Percentiles rank a stretch among this genome's conserved stretches.
These are phyloP conservation scores for Leavenworthia alabamica DNA, from an alignment of 345 rosid species.

Conservation along the genomic window DNA sequence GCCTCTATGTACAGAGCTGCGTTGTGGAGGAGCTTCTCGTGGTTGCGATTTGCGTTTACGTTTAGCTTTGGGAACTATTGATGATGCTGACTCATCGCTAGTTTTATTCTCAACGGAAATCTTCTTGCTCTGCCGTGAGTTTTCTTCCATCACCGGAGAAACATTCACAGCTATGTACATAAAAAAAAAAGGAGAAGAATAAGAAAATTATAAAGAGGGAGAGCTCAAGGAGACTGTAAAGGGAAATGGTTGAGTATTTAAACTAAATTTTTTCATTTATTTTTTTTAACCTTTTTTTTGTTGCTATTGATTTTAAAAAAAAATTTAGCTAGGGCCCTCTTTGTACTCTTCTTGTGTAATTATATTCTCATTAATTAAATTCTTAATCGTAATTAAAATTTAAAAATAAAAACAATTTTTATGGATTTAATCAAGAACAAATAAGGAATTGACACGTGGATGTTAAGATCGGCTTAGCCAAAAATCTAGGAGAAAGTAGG, in stretches of 20 bases:
- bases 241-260: conserved; percentile 30
- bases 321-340: conserved; percentile 22
- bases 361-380: conserved; percentile 1
- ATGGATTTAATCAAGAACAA: neutral
- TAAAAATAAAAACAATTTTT: neutral
- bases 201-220: neutral
- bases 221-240: conserved; percentile 13
- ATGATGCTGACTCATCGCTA: conserved; percentile 5
- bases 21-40: conserved; percentile 80
- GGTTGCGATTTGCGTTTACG: conserved; percentile 73
- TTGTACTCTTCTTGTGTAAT: conserved; percentile 20
- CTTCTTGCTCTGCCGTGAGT: conserved; percentile 11
- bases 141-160: conserved; percentile 19
- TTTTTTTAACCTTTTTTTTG: neutral
- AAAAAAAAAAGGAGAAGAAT: neutral
- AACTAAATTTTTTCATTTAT: neutral
- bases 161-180: conserved; percentile 1
- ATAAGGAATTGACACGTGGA: conserved; percentile 18
- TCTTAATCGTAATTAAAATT: neutral
- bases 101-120: conserved; percentile 4
- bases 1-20: conserved; percentile 83
- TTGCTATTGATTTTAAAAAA: neutral
- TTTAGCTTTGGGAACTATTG: conserved; percentile 45
- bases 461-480: conserved; percentile 8
- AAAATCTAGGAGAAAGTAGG: conserved; percentile 27